Percentiles rank a stretch among this genome's conserved stretches.
phyloP scores from a whole-genome alignment of 2,329 filamentous ascomycete genomes.

The Nemania sp. region DNA sequence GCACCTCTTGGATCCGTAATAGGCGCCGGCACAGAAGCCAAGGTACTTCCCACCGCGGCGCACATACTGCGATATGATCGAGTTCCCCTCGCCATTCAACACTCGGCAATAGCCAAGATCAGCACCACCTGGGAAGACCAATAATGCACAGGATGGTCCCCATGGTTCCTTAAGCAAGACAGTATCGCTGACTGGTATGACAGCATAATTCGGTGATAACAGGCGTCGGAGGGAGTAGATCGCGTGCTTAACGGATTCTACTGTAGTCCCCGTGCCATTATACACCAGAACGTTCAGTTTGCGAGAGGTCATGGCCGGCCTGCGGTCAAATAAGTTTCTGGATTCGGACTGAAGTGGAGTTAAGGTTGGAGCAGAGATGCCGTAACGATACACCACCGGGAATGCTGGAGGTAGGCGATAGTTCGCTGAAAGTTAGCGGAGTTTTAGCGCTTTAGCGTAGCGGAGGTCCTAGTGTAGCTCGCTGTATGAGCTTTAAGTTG shows the following conservation, averaged over 20 bases:
- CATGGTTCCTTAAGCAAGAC: slow-evolving; percentile 90
- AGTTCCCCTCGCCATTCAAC: slow-evolving; percentile 86
- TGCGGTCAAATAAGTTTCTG: background rate
- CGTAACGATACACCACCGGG: slow-evolving; percentile 6
- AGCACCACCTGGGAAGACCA: slow-evolving; percentile 93
- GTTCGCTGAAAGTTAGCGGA: slow-evolving; percentile 9
- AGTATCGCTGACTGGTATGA: slow-evolving; percentile 79
- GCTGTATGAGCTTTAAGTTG: slow-evolving; percentile 5
- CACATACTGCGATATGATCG: slow-evolving; percentile 81
- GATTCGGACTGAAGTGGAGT: slow-evolving; percentile 6
- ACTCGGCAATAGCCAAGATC: slow-evolving; percentile 88
- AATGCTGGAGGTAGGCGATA: background rate
- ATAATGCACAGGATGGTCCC: slow-evolving; percentile 80
- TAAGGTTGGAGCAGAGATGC: background rate
- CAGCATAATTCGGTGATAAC: slow-evolving; percentile 87
- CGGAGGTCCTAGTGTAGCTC: slow-evolving; percentile 7
- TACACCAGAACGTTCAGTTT: slow-evolving; percentile 93
- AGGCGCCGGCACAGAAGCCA: slow-evolving; percentile 92
- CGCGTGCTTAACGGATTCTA: slow-evolving; percentile 87
- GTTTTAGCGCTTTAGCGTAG: slow-evolving; percentile 6
- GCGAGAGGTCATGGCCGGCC: slow-evolving; percentile 60
- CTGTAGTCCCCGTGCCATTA: slow-evolving; percentile 84
- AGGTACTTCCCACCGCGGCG: slow-evolving; percentile 83
- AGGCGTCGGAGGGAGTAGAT: slow-evolving; percentile 83
- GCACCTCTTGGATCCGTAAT: slow-evolving; percentile 79